Conservation (phyloP, 164 flowering plant species). For the Vitis rotundifolia region DNA sequence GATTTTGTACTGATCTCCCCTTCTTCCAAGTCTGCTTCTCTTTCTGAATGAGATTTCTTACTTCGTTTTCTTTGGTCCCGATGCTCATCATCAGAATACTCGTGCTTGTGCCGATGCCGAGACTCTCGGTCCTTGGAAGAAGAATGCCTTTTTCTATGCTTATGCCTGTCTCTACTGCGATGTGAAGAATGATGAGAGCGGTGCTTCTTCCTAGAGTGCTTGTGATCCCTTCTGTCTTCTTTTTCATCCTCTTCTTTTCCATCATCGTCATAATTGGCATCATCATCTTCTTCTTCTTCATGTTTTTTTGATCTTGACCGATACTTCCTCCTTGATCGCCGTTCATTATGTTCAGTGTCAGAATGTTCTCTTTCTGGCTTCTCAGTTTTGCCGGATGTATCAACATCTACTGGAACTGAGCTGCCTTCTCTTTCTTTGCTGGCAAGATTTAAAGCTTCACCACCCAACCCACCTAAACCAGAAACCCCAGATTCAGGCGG, state of each 20-base stretch:
- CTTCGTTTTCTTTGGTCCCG: neutral
- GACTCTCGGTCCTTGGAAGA: slow-evolving; percentile 41
- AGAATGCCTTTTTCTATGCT: slow-evolving; percentile 46
- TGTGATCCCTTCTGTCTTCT: slow-evolving; percentile 34
- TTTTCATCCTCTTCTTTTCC: slow-evolving; percentile 15
- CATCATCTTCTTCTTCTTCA: slow-evolving; percentile 27
- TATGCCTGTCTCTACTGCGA: slow-evolving; percentile 45
- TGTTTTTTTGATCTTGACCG: slow-evolving; percentile 45
- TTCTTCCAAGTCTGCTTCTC: slow-evolving; percentile 53
- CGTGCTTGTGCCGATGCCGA: slow-evolving; percentile 14
- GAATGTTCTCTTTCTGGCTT: slow-evolving; percentile 33
- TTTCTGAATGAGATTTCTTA: slow-evolving; percentile 23
- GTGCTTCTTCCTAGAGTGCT: slow-evolving; percentile 51
- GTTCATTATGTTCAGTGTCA: slow-evolving; percentile 35
- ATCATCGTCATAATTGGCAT: slow-evolving; percentile 22
- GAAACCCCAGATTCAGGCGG: slow-evolving; percentile 46
- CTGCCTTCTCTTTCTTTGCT: slow-evolving; percentile 64
- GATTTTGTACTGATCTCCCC: slow-evolving; percentile 46
- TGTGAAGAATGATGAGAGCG: slow-evolving; percentile 51
- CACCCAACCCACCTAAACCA: slow-evolving; percentile 35
- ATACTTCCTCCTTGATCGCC: slow-evolving; percentile 48
- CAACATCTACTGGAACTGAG: slow-evolving; percentile 42
- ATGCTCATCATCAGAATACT: neutral
- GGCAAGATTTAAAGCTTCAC: slow-evolving; percentile 24
- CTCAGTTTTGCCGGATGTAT: slow-evolving; percentile 19